phyloP scores from a whole-genome alignment of 2,329 filamentous ascomycete genomes.

The Colletotrichum sp. region DNA sequence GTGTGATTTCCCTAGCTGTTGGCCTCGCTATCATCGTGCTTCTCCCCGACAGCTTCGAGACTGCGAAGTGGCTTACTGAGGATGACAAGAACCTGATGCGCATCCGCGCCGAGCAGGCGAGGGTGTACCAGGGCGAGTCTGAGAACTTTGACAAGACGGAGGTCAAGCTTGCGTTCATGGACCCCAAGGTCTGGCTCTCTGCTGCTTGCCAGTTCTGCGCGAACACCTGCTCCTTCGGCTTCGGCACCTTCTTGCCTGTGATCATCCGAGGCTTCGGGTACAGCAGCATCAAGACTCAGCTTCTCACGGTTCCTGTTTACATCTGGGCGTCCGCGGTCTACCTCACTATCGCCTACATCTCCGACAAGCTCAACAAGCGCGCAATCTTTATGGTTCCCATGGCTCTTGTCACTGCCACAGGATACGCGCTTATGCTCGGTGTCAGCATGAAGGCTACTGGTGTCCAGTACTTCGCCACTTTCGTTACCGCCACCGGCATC shows the following conservation, averaged over 20 bases:
- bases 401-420: slow-evolving; percentile 56
- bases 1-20: slow-evolving; percentile 47
- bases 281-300: slow-evolving; percentile 52
- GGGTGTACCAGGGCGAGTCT: slow-evolving; percentile 49
- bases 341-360: slow-evolving; percentile 46
- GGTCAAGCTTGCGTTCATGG: slow-evolving; percentile 49
- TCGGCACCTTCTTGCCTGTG: slow-evolving; percentile 61
- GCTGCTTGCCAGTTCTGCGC: slow-evolving; percentile 56
- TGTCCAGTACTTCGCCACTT: slow-evolving; percentile 12
- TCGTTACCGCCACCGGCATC: background rate
- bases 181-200: slow-evolving; percentile 57
- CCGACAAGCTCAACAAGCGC: slow-evolving; percentile 44
- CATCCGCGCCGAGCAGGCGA: slow-evolving; percentile 47
- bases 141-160: slow-evolving; percentile 56
- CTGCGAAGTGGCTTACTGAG: slow-evolving; percentile 52
- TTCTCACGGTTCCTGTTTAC: slow-evolving; percentile 63
- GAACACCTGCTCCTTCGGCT: slow-evolving; percentile 59
- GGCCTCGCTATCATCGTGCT: slow-evolving; percentile 43
- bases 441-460: slow-evolving; percentile 43
- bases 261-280: slow-evolving; percentile 60
- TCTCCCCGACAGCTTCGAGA: slow-evolving; percentile 46
- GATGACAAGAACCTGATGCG: slow-evolving; percentile 57
- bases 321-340: slow-evolving; percentile 53
- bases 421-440: slow-evolving; percentile 53
- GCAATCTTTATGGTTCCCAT: slow-evolving; percentile 45